phyloP scores from a whole-genome alignment of 257 asterid genomes.

The Penstemon davidsonii region DNA sequence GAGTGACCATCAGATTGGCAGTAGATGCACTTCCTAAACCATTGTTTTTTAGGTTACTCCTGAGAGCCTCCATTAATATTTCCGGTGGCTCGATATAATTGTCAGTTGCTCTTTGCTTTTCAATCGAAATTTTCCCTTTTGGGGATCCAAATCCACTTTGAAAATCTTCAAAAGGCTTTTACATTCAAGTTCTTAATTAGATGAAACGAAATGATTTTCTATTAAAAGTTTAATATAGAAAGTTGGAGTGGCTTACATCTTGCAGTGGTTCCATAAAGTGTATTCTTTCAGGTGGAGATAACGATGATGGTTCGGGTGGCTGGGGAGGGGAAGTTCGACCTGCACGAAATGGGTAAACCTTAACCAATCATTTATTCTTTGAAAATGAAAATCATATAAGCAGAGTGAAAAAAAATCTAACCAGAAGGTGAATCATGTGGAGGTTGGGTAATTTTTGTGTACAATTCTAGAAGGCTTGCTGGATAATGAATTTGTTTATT shows the following conservation, averaged over 20 bases:
- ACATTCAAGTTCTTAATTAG: slow-evolving; percentile 39
- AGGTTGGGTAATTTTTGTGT: slow-evolving; percentile 61
- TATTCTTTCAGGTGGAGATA: slow-evolving; percentile 58
- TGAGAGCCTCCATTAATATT: slow-evolving; percentile 46
- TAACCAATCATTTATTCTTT: background rate
- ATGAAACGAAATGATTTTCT: background rate
- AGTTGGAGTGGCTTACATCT: slow-evolving; percentile 47
- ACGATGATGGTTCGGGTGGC: slow-evolving; percentile 67
- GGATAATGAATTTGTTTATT: slow-evolving; percentile 61
- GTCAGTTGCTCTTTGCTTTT: slow-evolving; percentile 54
- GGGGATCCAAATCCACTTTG: slow-evolving; percentile 46
- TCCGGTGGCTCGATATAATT: slow-evolving; percentile 40
- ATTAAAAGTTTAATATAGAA: background rate
- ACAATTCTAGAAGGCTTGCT: slow-evolving; percentile 56
- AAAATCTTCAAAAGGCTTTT: slow-evolving; percentile 63
- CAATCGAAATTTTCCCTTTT: slow-evolving; percentile 45
- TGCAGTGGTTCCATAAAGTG: slow-evolving; percentile 42
- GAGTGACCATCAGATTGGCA: slow-evolving; percentile 56
- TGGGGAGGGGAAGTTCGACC: slow-evolving; percentile 50
- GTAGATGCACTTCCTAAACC: slow-evolving; percentile 38
- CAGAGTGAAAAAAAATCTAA: slow-evolving; percentile 36
- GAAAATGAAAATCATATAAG: slow-evolving; percentile 11
- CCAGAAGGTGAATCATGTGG: slow-evolving; percentile 84
- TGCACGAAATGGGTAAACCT: slow-evolving; percentile 33
- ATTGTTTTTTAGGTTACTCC: slow-evolving; percentile 38